Evolutionary conservation across 1,284 basidiomycete genomes (phyloP).

Genomic region (Abortiporus biennis): DNA sequence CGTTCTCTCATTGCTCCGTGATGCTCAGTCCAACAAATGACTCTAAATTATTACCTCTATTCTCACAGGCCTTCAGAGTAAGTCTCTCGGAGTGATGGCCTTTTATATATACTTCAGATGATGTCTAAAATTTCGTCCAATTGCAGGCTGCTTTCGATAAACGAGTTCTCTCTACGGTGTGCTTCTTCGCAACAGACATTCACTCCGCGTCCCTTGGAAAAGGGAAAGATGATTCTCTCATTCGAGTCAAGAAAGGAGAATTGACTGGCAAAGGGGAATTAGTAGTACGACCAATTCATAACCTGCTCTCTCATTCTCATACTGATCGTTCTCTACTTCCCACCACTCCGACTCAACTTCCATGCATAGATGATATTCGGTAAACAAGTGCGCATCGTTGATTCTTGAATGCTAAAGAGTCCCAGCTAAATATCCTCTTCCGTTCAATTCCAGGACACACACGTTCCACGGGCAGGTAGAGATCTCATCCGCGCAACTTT

Average conservation of each 20-base stretch:
- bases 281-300: conserved; percentile 47
- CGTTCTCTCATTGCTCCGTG: too few species aligned
- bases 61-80: conserved; percentile 17
- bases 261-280: conserved; percentile 76
- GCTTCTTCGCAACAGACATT: conserved; percentile 92
- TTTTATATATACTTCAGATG: not conserved
- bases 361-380: conserved; percentile 80
- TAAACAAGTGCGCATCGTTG: conserved; percentile 57
- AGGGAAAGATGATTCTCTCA: conserved; percentile 77
- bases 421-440: not conserved
- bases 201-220: conserved; percentile 84
- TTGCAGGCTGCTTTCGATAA: conserved; percentile 80
- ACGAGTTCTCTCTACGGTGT: conserved; percentile 79
- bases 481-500: conserved; percentile 78
- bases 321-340: too few species aligned
- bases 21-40: not conserved
- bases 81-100: not conserved
- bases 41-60: not conserved
- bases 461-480: conserved; percentile 80
- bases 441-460: conserved; percentile 80
- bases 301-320: not conserved
- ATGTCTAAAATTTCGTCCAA: conserved; percentile 3
- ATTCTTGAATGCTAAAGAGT: not conserved
- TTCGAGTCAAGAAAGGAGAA: conserved; percentile 67
- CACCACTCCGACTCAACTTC: too few species aligned